Conservation (phyloP, 306 rosid species). For the Quercus robur region DNA sequence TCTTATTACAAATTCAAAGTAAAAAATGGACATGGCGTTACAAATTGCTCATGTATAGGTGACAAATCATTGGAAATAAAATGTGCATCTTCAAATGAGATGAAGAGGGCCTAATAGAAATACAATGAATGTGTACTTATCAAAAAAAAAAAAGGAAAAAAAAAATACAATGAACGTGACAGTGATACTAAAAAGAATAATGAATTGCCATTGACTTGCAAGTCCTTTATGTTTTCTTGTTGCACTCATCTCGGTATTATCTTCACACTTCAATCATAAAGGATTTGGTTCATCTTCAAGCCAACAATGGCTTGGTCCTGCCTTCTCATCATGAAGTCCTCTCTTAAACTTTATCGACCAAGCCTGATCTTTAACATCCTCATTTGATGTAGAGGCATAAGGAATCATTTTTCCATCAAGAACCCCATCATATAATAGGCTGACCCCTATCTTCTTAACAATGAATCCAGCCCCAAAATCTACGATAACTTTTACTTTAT, state of each 20-base stretch:
- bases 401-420: background rate
- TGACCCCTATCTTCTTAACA: conserved; percentile 16
- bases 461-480: background rate
- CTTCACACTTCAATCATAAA: background rate
- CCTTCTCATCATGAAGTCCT: background rate
- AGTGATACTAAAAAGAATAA: too few species aligned
- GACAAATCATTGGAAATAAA: too few species aligned
- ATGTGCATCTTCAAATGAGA: too few species aligned
- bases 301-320: background rate
- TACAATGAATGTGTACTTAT: too few species aligned
- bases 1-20: too few species aligned
- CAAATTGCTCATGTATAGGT: too few species aligned
- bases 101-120: too few species aligned
- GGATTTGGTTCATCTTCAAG: background rate
- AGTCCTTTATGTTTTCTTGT: too few species aligned
- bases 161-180: too few species aligned
- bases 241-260: background rate
- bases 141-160: too few species aligned
- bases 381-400: background rate
- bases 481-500: background rate
- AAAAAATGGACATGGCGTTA: too few species aligned
- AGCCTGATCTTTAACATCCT: background rate
- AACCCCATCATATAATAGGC: background rate
- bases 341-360: background rate
- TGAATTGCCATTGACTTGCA: too few species aligned